Evolutionary conservation across 1,284 basidiomycete species (phyloP).

Genomic region (Neolentinus lepideus): DNA sequence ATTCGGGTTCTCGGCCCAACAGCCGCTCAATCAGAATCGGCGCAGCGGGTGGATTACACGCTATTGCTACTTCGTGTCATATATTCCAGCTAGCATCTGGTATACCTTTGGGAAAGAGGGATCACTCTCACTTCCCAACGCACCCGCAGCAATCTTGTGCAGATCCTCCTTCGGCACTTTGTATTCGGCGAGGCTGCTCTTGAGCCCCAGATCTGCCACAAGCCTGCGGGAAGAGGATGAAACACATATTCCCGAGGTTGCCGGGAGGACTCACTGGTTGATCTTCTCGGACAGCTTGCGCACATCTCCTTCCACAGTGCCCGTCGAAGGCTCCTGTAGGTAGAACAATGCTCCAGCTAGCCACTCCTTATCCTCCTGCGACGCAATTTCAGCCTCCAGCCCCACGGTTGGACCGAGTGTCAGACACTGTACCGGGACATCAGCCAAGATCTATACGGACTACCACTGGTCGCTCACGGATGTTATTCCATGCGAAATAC

Average conservation of each 20-base stretch:
- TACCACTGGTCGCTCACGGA: conserved; percentile 39
- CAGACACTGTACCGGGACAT: conserved; percentile 44
- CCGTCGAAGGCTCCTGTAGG: conserved; percentile 47
- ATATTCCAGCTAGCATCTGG: conserved; percentile 40
- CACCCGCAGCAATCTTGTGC: conserved; percentile 39
- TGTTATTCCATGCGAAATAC: conserved; percentile 78
- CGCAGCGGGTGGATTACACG: neutral
- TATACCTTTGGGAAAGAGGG: conserved; percentile 31
- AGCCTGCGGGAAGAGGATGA: conserved; percentile 32
- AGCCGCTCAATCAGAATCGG: neutral
- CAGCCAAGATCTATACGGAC: neutral
- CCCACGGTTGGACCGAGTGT: conserved; percentile 62
- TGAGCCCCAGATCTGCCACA: conserved; percentile 51
- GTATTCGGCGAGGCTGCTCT: conserved; percentile 46
- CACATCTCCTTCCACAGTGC: conserved; percentile 52
- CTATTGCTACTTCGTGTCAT: conserved; percentile 14
- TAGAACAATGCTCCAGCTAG: conserved; percentile 51
- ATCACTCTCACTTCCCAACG: conserved; percentile 34
- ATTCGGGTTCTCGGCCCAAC: neutral
- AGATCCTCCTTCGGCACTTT: conserved; percentile 51
- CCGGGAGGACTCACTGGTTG: conserved; percentile 34
- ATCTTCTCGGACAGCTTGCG: conserved; percentile 45
- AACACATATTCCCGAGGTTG: too few relatives aligned
- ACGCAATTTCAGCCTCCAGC: conserved; percentile 48
- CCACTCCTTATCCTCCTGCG: conserved; percentile 49